Base-by-base conservation (phyloP, 2,329 filamentous ascomycete species). In the Onygena corvina region DNA sequence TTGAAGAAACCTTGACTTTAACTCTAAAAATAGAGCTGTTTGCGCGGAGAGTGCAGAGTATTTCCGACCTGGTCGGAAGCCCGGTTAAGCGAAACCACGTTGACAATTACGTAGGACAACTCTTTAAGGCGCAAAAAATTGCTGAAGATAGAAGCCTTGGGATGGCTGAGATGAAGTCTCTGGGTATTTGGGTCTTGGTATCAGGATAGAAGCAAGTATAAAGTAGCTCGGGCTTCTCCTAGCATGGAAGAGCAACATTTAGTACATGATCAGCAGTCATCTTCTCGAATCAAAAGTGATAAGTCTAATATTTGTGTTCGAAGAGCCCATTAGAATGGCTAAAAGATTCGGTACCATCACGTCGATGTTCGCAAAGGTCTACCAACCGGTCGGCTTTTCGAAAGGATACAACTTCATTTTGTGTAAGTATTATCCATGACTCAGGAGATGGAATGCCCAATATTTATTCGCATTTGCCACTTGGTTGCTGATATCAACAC, bases 331-430 rank as follows among this genome's bases (percentile, higher is more conserved):
- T n/a, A 45, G 16, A 9, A 45, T 45, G 11, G 16, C n/a, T 4
- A n/a, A 14, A 7, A 45, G 27, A 9, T 14, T 4, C 9, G n/a
- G 18, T 8, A 16, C 40, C 30, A 7, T 30, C 23, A 45, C 27
- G 27, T 45, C 14, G 4, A 2, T 20, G n/a, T 45, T 45, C 18
- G 7, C 5, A 18, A 33, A 35, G 20, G 14, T 47, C 11, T 34
- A 47, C 27, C 45, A 18, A 20, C 16, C 29, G 8, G 45, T 47
- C 21, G 45, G 45, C 5, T 47, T 35, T 31, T 34, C 45, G 6
- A 52, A 49, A n/a, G 31, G 21, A 29, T 52, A 50, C 38, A 50
- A 47, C 34, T 52, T 52, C 44, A 47, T 50, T 40, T n/a, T 50
- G 23, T 50, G 50, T 48, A 4, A 48, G 47, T 38, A 18, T n/a